Evolutionary conservation across 2,329 filamentous ascomycete species (phyloP).

Genomic region (Calonectria henricotiae): DNA sequence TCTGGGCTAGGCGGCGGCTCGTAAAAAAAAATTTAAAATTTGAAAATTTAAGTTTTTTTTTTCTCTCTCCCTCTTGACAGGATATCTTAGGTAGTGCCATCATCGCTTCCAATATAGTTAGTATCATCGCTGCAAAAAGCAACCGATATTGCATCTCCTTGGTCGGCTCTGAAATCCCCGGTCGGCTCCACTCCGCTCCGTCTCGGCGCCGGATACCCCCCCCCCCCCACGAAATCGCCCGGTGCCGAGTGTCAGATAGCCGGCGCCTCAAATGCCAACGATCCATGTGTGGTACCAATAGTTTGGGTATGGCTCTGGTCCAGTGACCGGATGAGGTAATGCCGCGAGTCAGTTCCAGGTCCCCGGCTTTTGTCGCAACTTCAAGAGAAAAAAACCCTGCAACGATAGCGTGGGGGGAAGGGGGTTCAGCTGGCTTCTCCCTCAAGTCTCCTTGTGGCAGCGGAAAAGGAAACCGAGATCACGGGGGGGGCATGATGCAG

Average conservation of each 20-base stretch:
- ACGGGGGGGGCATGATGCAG: neutral
- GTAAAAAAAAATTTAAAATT: too few relatives aligned
- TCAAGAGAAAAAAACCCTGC: slow-evolving; percentile 22
- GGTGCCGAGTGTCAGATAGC: slow-evolving; percentile 23
- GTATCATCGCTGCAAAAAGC: neutral
- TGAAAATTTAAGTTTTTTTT: neutral
- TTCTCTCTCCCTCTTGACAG: neutral
- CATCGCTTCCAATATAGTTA: neutral
- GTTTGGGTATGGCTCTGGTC: slow-evolving; percentile 31
- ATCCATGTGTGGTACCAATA: slow-evolving; percentile 32
- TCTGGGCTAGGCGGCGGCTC: neutral
- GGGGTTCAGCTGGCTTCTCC: slow-evolving; percentile 34
- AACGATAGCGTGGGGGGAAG: slow-evolving; percentile 31
- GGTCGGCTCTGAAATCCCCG: neutral
- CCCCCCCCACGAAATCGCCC: slow-evolving; percentile 14
- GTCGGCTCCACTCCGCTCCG: slow-evolving; percentile 28
- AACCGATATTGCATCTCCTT: neutral
- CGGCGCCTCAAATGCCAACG: slow-evolving; percentile 24
- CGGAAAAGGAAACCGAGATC: slow-evolving; percentile 14
- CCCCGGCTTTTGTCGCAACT: slow-evolving; percentile 42
- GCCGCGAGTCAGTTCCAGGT: slow-evolving; percentile 25
- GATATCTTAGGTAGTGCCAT: neutral
- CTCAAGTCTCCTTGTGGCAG: slow-evolving; percentile 20
- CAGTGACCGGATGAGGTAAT: slow-evolving; percentile 22
- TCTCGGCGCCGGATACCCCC: slow-evolving; percentile 26